Base-by-base conservation (phyloP, 2,329 filamentous ascomycete genomes). In the Ascochyta pisi region DNA sequence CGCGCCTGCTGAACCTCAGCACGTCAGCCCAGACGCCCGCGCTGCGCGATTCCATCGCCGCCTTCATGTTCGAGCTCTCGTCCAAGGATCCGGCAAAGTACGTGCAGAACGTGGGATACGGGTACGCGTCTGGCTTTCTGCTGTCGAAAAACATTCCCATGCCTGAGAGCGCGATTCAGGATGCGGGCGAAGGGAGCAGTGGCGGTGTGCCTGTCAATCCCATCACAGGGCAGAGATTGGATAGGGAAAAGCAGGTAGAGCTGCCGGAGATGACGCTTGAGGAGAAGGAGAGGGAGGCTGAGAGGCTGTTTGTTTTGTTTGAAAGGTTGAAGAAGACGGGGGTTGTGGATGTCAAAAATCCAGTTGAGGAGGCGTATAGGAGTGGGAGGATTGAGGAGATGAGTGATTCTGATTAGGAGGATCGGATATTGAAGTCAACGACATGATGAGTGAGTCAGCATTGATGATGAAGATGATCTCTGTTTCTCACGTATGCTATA, bases 21-120 rank as follows among this genome's bases (percentile, higher is more conserved):
- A 91, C 88, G 5, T 91, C 90, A 13, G 84, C 92, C 0, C 76
- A 86, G 39, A 84, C 90, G 0, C 86, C 91, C 0, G 86, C 88
- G 35, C 79, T 96, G 3, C 86, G 92, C 16, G 86, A 90, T 42
- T 85, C 86, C 16, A 89, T 96, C 48, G 90, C 90, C 0, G 83
- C 88, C 27, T 81, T 99, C 23, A 84, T 97, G 58, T 99, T 96
- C 72, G 90, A 96, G 62, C 82, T 98, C 26, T 96, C 92, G 0
- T 89, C 89, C 61, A 90, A 88, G 65, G 88, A 97, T 66, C 85
- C 93, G 0, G 84, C 83, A 15, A 89, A 83, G 27, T 95, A 97
- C 68, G 90, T 98, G 0, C 84, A 90, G 47, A 97, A 97, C 64
- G 91, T 99, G 12, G 95, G 95, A 0, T 99, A 96, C 71, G 95